Evolutionary conservation across 108 stramenopile genomes (phyloP), one percentile per base, ranked within the genome.

Genomic region (Cyclotella choctawhatcheeana): DNA sequence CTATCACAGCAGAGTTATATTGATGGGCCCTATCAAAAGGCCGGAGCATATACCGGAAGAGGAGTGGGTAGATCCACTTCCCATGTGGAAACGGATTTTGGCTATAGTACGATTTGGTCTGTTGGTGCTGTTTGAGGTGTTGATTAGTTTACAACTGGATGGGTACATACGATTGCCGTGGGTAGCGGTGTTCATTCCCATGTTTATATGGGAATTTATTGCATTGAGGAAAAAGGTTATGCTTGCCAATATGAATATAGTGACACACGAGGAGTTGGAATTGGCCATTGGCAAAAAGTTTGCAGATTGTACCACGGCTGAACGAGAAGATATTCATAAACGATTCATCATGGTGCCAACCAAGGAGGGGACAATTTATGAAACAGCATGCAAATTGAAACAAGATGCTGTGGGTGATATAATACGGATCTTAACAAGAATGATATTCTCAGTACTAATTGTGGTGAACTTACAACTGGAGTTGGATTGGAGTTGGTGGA

Each of bases 41-140:
- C 93, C 93, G 2, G 96, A 97, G n/a, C 84, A 88, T 45, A 83
- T 91, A 3, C 87, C 91, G 14, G 81, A 79, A 27, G 91, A 89
- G 64, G 93, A 93, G 40, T 93, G 93, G 93, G 83, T 91, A 0
- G 96, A 97, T 79, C 93, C 91, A 0, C 67, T 93, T n/a, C 93
- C 96, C 2, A 91, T 93, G 87, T 56, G 56, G 8, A 84, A 83
- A 55, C 70, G 93, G 14, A 50, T 86, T 47, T 30, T 88, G 43
- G 77, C 86, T 44, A 59, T 92, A 53, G 54, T 82, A 22, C 56
- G 88, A 50, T 91, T 93, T 64, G 34, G 71, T 3, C 62, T 89
- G 22, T 56, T 97, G 64, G 66, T 89, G 31, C 6, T 71, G 3
- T 92, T 93, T 73, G 86, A 95, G 70, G 16, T 94, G 7, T 55